Conservation (phyloP, 352 stramenopile species). For the Pythium dissimile region DNA sequence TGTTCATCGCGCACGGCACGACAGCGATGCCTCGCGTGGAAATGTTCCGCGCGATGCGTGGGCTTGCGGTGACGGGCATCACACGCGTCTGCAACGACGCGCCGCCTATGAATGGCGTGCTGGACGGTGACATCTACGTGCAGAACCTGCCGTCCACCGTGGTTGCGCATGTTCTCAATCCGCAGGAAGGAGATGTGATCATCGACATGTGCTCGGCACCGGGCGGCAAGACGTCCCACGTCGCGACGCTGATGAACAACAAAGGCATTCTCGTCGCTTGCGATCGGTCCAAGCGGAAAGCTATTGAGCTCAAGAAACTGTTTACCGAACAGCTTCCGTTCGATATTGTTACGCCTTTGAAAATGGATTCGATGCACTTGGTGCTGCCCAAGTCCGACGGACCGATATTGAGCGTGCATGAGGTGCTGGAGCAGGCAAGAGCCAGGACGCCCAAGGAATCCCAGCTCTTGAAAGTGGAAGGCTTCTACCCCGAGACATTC, state of each 20-base stretch:
- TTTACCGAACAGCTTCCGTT: slow-evolving; percentile 60
- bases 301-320: slow-evolving; percentile 66
- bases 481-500: slow-evolving; percentile 92
- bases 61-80: slow-evolving; percentile 59
- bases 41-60: slow-evolving; percentile 68
- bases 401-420: slow-evolving; percentile 33
- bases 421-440: slow-evolving; percentile 59
- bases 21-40: slow-evolving; percentile 74
- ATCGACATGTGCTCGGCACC: slow-evolving; percentile 94
- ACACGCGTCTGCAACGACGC: slow-evolving; percentile 77
- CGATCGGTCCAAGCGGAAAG: slow-evolving; percentile 91
- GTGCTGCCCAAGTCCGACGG: slow-evolving; percentile 51
- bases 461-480: slow-evolving; percentile 72
- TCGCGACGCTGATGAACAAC: slow-evolving; percentile 91
- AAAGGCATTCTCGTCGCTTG: slow-evolving; percentile 81
- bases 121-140: slow-evolving; percentile 83
- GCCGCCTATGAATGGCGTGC: slow-evolving; percentile 86
- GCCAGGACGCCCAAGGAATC: slow-evolving; percentile 41
- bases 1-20: slow-evolving; percentile 69
- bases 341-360: slow-evolving; percentile 53
- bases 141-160: slow-evolving; percentile 93
- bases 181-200: slow-evolving; percentile 81
- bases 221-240: slow-evolving; percentile 92
- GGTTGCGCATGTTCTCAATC: slow-evolving; percentile 87
- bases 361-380: slow-evolving; percentile 89